These are phyloP conservation scores for Suillus occidentalis DNA, from an alignment of 768 basidiomycete species.

Conservation along the genomic window DNA sequence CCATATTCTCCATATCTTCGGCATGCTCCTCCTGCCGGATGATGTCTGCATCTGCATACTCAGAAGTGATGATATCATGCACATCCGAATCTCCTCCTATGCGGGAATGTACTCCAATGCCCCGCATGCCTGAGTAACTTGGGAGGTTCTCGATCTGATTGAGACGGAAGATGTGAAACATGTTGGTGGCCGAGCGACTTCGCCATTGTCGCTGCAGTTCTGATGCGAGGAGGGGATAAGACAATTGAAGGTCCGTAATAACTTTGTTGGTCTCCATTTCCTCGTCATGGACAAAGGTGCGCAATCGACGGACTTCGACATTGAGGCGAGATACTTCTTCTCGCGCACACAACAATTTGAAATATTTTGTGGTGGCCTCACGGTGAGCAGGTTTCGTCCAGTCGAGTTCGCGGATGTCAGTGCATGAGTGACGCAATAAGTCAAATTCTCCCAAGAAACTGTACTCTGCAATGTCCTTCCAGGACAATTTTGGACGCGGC, in stretches of 20 bases:
- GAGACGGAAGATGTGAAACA: background rate
- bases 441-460: conserved; percentile 19
- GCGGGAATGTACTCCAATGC: background rate
- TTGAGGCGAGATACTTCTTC: conserved; percentile 12
- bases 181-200: background rate
- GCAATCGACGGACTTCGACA: conserved; percentile 6
- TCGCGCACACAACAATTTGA: conserved; percentile 6
- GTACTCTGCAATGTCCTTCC: conserved; percentile 19
- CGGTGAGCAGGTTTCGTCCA: conserved; percentile 9
- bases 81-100: background rate
- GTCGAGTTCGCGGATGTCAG: background rate
- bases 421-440: background rate
- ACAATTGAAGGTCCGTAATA: background rate
- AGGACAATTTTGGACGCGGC: conserved; percentile 15
- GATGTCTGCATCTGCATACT: conserved; percentile 2
- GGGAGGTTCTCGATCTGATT: conserved; percentile 5
- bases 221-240: conserved; percentile 1
- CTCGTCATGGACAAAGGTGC: background rate
- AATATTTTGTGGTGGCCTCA: conserved; percentile 7
- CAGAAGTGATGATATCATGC: background rate
- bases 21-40: conserved; percentile 5
- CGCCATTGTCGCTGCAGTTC: conserved; percentile 7
- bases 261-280: background rate
- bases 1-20: background rate
- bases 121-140: background rate